Evolutionary conservation across 495 filamentous ascomycete species (phyloP), one percentile per base, ranked within the genome.

Genomic region (Filosporella fistucella): DNA sequence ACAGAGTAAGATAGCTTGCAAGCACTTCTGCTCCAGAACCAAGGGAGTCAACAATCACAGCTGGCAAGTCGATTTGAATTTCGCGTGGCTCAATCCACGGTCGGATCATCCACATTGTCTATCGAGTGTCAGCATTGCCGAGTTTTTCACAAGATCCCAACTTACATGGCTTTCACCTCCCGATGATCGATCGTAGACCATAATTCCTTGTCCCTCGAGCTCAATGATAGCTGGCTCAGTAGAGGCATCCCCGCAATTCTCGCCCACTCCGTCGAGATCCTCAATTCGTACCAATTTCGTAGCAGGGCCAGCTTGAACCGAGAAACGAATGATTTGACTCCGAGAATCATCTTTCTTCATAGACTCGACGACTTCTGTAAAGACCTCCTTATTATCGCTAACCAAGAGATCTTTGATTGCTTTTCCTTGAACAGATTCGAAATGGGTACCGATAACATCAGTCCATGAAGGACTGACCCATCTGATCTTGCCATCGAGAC

Each of bases 51-150:
- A 97, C 91, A 40, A 98, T 80, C n/a, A 95, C 65, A 26, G 78
- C 72, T 32, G 93, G 91, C 17, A 98, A 78, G 61, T 97, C 93
- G 56, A 98, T 96, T 39, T 91, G 95, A 42, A 97, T 85, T 70
- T 96, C 89, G 56, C 86, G 79, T 7, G 87, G 88, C 34, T 89
- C 75, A 25, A 89, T 80, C 64, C 89, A 90, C n/a, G 89, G 94
- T 56, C 91, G 85, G 45, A 98, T 78, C 89, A 97, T 97, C 93
- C 93, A 98, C 93, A 98, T 98, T 29, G 91, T 95, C 91, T 96
- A 57, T 30, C 47, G 20, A 34, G 16, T 16, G 50, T 70, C 16
- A 70, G 58, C 35, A 41, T 38, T 20, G 23, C 36, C 5, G 16
- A 21, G 25, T 16, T 32, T 35, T 21, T 14, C 54, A 28, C 20